phyloP scores from a whole-genome alignment of 1,284 basidiomycete species.

The Meripilus lineatus region DNA sequence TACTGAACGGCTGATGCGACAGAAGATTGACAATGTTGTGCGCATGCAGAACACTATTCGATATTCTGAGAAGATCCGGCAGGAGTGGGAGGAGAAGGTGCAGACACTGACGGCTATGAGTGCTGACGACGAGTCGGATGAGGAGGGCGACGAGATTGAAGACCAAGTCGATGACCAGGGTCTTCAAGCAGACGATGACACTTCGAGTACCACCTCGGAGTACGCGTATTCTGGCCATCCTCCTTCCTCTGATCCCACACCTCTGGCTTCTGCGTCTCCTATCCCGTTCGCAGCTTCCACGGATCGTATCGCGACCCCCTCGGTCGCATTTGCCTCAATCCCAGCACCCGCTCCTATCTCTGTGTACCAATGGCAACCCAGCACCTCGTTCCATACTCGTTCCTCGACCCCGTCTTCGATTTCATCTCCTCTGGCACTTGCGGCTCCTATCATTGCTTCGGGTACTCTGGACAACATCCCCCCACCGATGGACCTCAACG shows the following conservation, averaged over 20 bases:
- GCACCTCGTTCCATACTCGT: slow-evolving; percentile 56
- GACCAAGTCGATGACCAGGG: slow-evolving; percentile 27
- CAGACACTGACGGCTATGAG: slow-evolving; percentile 59
- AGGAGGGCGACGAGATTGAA: slow-evolving; percentile 33
- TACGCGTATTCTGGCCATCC: slow-evolving; percentile 51
- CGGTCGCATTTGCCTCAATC: slow-evolving; percentile 21
- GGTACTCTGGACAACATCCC: slow-evolving; percentile 48
- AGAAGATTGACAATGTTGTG: slow-evolving; percentile 93
- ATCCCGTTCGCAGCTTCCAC: slow-evolving; percentile 35
- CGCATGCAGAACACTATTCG: slow-evolving; percentile 97
- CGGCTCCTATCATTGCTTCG: slow-evolving; percentile 75
- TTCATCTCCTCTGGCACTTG: slow-evolving; percentile 76
- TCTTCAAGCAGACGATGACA: slow-evolving; percentile 39
- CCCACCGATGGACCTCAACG: slow-evolving; percentile 61
- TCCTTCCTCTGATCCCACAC: slow-evolving; percentile 57
- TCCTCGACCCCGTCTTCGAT: slow-evolving; percentile 82
- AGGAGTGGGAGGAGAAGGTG: slow-evolving; percentile 94
- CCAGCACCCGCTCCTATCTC: slow-evolving; percentile 19
- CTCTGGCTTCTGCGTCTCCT: slow-evolving; percentile 61
- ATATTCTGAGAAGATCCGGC: slow-evolving; percentile 95
- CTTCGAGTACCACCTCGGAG: slow-evolving; percentile 59
- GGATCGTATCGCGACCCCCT: too few relatives aligned
- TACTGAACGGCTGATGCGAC: slow-evolving; percentile 82
- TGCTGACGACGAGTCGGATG: slow-evolving; percentile 38
- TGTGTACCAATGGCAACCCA: slow-evolving; percentile 35